Base-by-base conservation (phyloP, 192 early-diverging fungal species). In the Backusella morwellensis region DNA sequence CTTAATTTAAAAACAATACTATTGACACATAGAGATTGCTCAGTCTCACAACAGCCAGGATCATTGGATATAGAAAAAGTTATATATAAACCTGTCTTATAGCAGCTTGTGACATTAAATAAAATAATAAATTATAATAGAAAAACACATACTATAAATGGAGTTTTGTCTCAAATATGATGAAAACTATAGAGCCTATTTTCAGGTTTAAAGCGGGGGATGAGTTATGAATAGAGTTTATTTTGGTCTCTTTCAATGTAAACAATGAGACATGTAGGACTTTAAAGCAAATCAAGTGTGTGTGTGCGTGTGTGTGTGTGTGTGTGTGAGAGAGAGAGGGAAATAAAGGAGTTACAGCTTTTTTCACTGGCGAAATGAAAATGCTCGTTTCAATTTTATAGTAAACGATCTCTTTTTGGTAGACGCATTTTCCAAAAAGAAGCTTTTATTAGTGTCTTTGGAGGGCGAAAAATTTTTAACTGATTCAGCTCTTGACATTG, bases 1-100 rank as follows among this genome's bases (percentile, higher is more conserved):
- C 77, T 95, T 44, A 89, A 91, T n/a, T 79, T 94, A 42, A 95
- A 93, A 68, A 91, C 94, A 8, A 70, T 96, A 71, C 79, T 96
- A 70, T 35, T 70, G 36, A 23, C 68, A 40, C 68, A 70, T 41
- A 70, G 38, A 41, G 68, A 70, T 14, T 70, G 68, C 12, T 23
- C 68, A 4, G 56, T 63, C 29, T 63, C 56, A 12, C 19, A 63
- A 12, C 21, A 26, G 4, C 56, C 56, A 29, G 56, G 56, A 21
- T 26, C 56, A 63, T 12, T 63, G 26, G 21, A 63, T 63, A 29
- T 63, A 26, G 56, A 63, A 63, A 63, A 29, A 63, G 56, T 29
- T 9, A 29, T 63, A 23, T 59, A 63, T 63, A 63, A 63, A 29
- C 56, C 21, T 63, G 23, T 63, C 29, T 14, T 63, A 63, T 63